Evolutionary conservation across 176 grass and related monocot genomes (phyloP), one percentile per base, ranked within the genome.

Genomic region (Tuctoria greenei): DNA sequence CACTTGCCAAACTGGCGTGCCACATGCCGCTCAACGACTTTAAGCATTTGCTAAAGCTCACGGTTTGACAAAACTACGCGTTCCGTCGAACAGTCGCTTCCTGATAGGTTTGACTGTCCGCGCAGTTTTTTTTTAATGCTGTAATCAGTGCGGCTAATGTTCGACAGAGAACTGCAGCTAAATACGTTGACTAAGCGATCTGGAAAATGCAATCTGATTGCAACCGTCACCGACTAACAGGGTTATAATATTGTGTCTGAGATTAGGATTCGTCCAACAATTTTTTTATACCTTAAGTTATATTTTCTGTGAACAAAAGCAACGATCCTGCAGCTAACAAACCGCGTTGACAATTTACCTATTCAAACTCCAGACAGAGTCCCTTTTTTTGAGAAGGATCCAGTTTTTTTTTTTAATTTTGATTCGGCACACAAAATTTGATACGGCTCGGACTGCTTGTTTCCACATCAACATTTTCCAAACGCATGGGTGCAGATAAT

Each of bases 161-260:
- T 52, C 42, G 60, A 45, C 54, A 34, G 50, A 52, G 28, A 79
- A 27, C 28, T 18, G 43, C 55, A 37, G 26, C 58, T 61, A 70
- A 69, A 62, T 37, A 31, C 64, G 64, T 80, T 79, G 86, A 88
- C 86, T 27, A 88, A 74, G 10, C 16, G 36, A 63, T 69, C 28
- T 63, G n/a, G 24, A 36, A 60, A 28, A 41, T 13, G 25, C 73
- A 58, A 56, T 63, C 42, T 31, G 26, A 18, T 79, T 36, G 55
- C 44, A 74, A 69, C 63, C 37, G 54, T 73, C 69, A 55, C 80
- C 69, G 54, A 55, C 80, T 7, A 26, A 62, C 26, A n/a, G 41
- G 4, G 42, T 45, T 83, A 61, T 38, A 74, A 83, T 42, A 69
- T 11, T 52, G 54, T n/a, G 20, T 26, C 55, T 49, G 50, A 12